A percentile compares a stretch with the other conserved stretches of the same genome.
These are phyloP conservation scores for Dactylella cylindrospora DNA, from an alignment of 2,329 filamentous ascomycete genomes.

Conservation along the genomic window DNA sequence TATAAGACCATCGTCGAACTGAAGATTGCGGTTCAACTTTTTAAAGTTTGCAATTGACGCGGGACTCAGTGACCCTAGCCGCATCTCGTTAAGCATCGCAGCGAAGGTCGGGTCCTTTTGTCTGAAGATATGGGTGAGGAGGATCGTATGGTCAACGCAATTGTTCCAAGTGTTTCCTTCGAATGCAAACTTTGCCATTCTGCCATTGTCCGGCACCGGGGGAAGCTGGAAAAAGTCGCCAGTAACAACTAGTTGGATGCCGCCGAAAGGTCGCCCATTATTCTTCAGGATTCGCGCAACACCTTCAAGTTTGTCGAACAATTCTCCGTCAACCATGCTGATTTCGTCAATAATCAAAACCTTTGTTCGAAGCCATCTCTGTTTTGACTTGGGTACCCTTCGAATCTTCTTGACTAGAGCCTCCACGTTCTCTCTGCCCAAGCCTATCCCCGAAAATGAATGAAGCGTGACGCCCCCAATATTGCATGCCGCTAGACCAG, in stretches of 20 bases:
- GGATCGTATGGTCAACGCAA: slow-evolving; percentile 91
- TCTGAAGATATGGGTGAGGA: slow-evolving; percentile 91
- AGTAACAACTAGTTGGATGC: slow-evolving; percentile 92
- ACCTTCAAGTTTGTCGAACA: slow-evolving; percentile 93
- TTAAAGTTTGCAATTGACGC: slow-evolving; percentile 76
- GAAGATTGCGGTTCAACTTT: slow-evolving; percentile 68
- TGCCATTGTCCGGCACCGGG: slow-evolving; percentile 75
- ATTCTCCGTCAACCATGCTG: slow-evolving; percentile 95
- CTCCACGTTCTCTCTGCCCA: slow-evolving; percentile 83
- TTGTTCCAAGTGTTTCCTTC: slow-evolving; percentile 89
- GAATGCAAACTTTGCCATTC: slow-evolving; percentile 83
- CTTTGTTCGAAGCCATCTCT: slow-evolving; percentile 84
- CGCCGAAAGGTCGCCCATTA: slow-evolving; percentile 89
- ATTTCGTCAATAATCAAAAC: slow-evolving; percentile 90
- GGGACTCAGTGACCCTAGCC: slow-evolving; percentile 77
- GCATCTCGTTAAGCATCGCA: slow-evolving; percentile 96
- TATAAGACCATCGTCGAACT: slow-evolving; percentile 71
- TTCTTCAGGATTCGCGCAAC: slow-evolving; percentile 84
- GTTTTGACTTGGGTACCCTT: slow-evolving; percentile 81
- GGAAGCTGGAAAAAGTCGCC: slow-evolving; percentile 98
- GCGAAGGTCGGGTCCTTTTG: slow-evolving; percentile 91
- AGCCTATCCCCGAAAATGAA: slow-evolving; percentile 90
- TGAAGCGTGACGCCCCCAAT: slow-evolving; percentile 94
- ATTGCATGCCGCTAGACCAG: slow-evolving; percentile 92
- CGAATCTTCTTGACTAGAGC: slow-evolving; percentile 87